Conservation (phyloP, 768 basidiomycete species). For the Suillus ampliporus region DNA sequence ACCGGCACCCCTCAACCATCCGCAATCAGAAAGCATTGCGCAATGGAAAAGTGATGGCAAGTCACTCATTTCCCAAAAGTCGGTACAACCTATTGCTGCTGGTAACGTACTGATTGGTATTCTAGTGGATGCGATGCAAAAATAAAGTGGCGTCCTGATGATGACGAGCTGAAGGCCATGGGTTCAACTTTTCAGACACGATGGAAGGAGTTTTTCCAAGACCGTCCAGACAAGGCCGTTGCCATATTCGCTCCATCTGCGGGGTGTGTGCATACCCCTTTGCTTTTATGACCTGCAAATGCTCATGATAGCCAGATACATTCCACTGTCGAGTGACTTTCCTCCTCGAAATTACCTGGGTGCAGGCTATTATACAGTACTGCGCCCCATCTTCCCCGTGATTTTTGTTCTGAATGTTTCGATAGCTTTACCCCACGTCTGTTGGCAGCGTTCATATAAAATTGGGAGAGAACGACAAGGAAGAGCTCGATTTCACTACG, state of each 20-base stretch:
- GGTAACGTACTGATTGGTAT: neutral
- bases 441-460: constrained; percentile 24
- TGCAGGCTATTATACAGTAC: too few relatives aligned
- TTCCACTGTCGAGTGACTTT: too few relatives aligned
- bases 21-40: constrained; percentile 33
- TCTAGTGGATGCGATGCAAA: constrained; percentile 58
- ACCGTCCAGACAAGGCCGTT: constrained; percentile 61
- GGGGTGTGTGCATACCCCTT: constrained; percentile 34
- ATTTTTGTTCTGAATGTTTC: too few relatives aligned
- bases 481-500: constrained; percentile 16
- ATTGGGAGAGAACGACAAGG: constrained; percentile 16
- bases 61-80: constrained; percentile 65
- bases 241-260: constrained; percentile 49
- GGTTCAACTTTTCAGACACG: constrained; percentile 51
- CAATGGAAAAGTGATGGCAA: constrained; percentile 45
- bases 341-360: too few relatives aligned
- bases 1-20: constrained; percentile 18
- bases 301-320: too few relatives aligned
- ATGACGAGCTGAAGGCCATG: constrained; percentile 53
- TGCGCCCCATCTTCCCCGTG: too few relatives aligned
- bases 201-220: constrained; percentile 56
- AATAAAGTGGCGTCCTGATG: constrained; percentile 58
- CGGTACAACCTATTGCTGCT: constrained; percentile 15
- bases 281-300: too few relatives aligned
- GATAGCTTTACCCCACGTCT: constrained; percentile 20